Evolutionary conservation across 352 stramenopile species (phyloP).

Genomic region (Peronospora farinosa): DNA sequence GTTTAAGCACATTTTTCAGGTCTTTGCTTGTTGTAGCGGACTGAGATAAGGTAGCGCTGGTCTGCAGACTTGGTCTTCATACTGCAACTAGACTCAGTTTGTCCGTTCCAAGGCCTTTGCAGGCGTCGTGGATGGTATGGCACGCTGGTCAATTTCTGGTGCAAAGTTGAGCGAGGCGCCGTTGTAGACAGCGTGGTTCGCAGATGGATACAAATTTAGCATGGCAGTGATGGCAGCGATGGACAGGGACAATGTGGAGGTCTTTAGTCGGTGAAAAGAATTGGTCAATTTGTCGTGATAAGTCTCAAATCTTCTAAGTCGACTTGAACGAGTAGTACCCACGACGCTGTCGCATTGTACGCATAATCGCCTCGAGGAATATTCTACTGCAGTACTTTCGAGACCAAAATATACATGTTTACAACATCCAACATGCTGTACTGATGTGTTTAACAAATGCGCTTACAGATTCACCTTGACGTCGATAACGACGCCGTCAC

Average conservation of each 20-base stretch:
- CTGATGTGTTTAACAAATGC: not conserved
- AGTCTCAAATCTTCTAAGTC: not conserved
- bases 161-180: slow-evolving; percentile 39
- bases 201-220: slow-evolving; percentile 69
- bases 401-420: not conserved
- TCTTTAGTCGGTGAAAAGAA: slow-evolving; percentile 3
- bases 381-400: no score
- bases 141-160: slow-evolving; percentile 41
- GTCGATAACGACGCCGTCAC: slow-evolving; percentile 23
- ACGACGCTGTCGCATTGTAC: no score
- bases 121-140: slow-evolving; percentile 58
- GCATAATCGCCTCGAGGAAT: no score
- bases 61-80: slow-evolving; percentile 54
- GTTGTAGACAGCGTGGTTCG: slow-evolving; percentile 54
- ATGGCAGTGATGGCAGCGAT: no score
- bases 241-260: not conserved
- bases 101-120: slow-evolving; percentile 61
- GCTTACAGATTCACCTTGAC: slow-evolving; percentile 26
- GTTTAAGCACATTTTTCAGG: slow-evolving; percentile 54
- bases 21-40: slow-evolving; percentile 66
- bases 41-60: slow-evolving; percentile 55
- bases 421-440: not conserved
- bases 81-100: slow-evolving; percentile 39
- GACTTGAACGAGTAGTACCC: not conserved
- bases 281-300: slow-evolving; percentile 9